Base-by-base conservation (phyloP, 495 filamentous ascomycete species). In the Margaritispora aquatica region DNA sequence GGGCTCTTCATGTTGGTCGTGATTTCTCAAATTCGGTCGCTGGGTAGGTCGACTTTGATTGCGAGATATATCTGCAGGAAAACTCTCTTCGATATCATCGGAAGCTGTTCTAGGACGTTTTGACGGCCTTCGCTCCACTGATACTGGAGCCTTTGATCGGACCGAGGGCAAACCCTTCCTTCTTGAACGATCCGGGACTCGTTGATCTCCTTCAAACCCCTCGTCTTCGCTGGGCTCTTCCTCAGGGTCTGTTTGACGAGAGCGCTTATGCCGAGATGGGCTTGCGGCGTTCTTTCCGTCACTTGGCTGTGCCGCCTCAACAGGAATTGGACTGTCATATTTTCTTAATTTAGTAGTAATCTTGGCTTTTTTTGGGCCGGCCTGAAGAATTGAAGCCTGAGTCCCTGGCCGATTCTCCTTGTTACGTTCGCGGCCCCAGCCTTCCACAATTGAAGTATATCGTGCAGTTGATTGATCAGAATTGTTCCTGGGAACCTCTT, bases 251-350 rank as follows among this genome's bases (percentile, higher is more conserved):
- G 59, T 62, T 47, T 53, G 60, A 44, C 5, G 61, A 58, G 11
- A 51, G 36, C 48, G 51, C 11, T 63, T 62, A 4, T 47, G 46
- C 2, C 19, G 55, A 9, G 65, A 61, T 11, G 51, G 34, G 19
- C 41, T 44, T 26, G 53, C 52, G 26, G 54, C 47, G 38, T 8
- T 54, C 54, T 68, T 58, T 31, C 67, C 63, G 49, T 63, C 56
- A 60, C 69, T 65, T 51, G 68, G 75, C 22, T 36, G 44, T 21
- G 76, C 54, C 20, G 68, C 51, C 29, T 61, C 41, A 13, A 73
- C 75, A 58, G 68, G 61, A 2, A 59, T 41, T 55, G 80, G 75
- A 9, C 53, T 67, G 63, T 79, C 77, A 17, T 74, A 56, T 15
- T 79, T 19, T n/a, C 58, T 61, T 36, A 41, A 41, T 60, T 66